Conservation (phyloP, 177 flowering plant species). For the Vitis hybrid region DNA sequence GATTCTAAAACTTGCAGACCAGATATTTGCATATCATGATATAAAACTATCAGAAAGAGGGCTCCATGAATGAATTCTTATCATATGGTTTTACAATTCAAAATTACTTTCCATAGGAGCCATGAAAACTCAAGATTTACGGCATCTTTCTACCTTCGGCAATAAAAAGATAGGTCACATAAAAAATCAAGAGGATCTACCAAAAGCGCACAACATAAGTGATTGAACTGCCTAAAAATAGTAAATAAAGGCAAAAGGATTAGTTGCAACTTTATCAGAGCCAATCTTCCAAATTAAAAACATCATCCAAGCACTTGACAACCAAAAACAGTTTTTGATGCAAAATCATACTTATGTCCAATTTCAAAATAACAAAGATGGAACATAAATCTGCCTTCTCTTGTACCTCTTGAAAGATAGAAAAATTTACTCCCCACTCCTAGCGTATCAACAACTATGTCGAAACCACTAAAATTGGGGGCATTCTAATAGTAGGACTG, state of each 20-base stretch:
- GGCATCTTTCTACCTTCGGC: neutral
- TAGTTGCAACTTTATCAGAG: too few species aligned
- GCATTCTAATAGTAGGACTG: neutral
- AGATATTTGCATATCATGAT: neutral
- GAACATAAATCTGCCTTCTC: neutral
- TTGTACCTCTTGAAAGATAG: neutral
- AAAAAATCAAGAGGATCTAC: neutral
- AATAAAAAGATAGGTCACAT: neutral
- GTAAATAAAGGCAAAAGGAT: too few species aligned
- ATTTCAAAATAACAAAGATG: neutral
- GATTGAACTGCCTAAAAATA: too few species aligned
- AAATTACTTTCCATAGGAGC: neutral
- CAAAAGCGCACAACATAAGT: too few species aligned
- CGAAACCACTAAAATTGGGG: neutral
- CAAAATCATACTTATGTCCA: neutral
- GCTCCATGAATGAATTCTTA: neutral
- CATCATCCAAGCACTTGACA: neutral
- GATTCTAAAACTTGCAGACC: neutral
- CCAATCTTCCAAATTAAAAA: too few species aligned
- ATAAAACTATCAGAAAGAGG: too few species aligned
- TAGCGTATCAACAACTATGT: neutral
- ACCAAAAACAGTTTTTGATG: neutral
- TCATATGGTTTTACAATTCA: neutral
- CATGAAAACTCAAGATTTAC: neutral
- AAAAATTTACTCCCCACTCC: neutral